Percentiles rank a stretch among this genome's conserved stretches.
Evolutionary conservation across 1,139 yeast genomes (phyloP).

Genomic region (Suhomyces bokatorum): DNA sequence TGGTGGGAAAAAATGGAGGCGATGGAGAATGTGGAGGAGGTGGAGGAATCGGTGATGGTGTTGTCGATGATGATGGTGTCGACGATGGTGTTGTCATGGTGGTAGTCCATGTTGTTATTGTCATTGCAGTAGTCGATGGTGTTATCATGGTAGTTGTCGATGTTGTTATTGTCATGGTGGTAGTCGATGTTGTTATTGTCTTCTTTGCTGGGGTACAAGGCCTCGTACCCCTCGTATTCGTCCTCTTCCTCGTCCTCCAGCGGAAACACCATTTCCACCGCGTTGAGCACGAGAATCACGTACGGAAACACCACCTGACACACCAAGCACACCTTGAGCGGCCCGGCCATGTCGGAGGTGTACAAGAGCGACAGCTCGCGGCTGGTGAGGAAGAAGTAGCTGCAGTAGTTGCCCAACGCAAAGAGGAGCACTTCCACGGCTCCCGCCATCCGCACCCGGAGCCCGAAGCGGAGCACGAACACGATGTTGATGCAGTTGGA

Average conservation of each 20-base stretch:
- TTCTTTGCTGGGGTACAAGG: no score
- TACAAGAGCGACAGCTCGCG: conserved; percentile 13
- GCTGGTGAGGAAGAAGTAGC: conserved; percentile 15
- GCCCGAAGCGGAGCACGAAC: conserved; percentile 23
- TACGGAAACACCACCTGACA: conserved; percentile 22
- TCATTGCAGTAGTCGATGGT: no score
- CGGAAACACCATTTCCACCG: conserved; percentile 11
- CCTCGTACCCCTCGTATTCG: no score
- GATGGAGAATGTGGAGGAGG: no score
- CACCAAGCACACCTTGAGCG: conserved; percentile 15
- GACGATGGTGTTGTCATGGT: no score
- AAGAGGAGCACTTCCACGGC: conserved; percentile 20
- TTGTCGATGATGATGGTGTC: no score
- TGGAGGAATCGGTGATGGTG: no score
- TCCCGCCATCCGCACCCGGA: conserved; percentile 10
- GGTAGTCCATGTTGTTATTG: no score
- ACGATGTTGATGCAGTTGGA: conserved; percentile 24
- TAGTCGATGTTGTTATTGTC: no score
- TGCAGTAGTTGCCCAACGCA: conserved; percentile 18
- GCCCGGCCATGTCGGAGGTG: conserved; percentile 6
- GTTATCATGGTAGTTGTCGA: no score
- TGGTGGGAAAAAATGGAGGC: no score
- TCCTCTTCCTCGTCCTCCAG: not conserved
- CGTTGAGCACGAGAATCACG: conserved; percentile 18
- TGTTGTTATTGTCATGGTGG: no score